phyloP scores from a whole-genome alignment of 2,329 filamentous ascomycete species.

The Apiospora rasikravindrae region DNA sequence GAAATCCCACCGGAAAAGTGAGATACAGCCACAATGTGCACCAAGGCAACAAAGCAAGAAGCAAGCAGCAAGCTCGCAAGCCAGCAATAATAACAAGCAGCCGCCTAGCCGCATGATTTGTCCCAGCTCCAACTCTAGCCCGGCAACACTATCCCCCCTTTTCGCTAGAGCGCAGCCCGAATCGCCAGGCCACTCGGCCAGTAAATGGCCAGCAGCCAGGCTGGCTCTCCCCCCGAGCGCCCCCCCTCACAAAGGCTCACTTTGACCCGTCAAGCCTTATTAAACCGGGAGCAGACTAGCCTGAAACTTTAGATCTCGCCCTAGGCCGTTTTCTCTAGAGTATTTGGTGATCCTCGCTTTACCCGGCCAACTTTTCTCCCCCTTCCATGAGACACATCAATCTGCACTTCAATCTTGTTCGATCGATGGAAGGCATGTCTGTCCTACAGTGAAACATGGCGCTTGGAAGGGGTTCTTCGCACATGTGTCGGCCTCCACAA shows the following conservation, averaged over 20 bases:
- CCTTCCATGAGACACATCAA: conserved; percentile 14
- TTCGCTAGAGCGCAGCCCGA: not conserved
- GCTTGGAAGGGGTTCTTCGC: not conserved
- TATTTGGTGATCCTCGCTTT: conserved; percentile 7
- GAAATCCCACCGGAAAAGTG: not conserved
- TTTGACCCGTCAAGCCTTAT: conserved; percentile 9
- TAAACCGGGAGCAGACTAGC: conserved; percentile 12
- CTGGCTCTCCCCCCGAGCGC: not conserved
- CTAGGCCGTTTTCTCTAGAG: conserved; percentile 14
- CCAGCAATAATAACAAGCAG: not conserved
- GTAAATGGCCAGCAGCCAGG: not conserved
- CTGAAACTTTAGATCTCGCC: conserved; percentile 16
- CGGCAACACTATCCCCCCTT: not conserved
- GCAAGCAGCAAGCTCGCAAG: not conserved
- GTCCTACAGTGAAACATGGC: not conserved
- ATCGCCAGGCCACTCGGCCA: not conserved
- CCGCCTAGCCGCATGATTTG: conserved; percentile 2
- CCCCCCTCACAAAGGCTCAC: not conserved
- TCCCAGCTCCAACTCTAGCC: not conserved
- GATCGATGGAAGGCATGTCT: not conserved
- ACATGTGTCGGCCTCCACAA: not conserved
- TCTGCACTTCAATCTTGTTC: conserved; percentile 8
- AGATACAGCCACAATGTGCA: conserved; percentile 13
- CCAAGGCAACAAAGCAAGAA: not conserved
- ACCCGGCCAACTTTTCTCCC: not conserved